A percentile compares a stretch with the other conserved stretches of the same genome.
These are phyloP conservation scores for Capsicum chinense DNA, from an alignment of 257 asterid genomes.

Conservation along the genomic window DNA sequence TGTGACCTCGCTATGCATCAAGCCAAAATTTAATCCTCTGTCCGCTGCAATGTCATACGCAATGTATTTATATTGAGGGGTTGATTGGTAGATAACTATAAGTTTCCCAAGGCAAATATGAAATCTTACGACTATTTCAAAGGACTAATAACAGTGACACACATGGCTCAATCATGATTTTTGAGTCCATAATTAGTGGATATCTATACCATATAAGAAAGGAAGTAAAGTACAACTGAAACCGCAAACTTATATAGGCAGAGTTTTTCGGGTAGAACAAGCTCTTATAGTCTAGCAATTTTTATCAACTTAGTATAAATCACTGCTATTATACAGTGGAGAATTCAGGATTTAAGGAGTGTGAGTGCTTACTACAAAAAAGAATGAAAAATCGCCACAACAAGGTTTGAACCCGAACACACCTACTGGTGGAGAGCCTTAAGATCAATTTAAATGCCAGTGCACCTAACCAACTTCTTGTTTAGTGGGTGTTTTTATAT, in stretches of 20 bases:
- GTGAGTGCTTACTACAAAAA: too few species aligned
- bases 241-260: not conserved
- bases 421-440: too few species aligned
- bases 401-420: too few species aligned
- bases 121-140: not conserved
- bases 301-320: not conserved
- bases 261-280: not conserved
- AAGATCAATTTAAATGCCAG: too few species aligned
- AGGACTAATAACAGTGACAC: not conserved
- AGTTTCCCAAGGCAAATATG: not conserved
- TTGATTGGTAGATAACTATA: not conserved
- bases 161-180: not conserved
- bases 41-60: not conserved
- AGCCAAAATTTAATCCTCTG: slow-evolving; percentile 10
- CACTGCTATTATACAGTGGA: not conserved
- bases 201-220: not conserved
- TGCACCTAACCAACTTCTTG: too few species aligned
- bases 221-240: slow-evolving; percentile 24
- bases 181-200: not conserved
- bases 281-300: not conserved
- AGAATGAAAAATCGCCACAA: too few species aligned
- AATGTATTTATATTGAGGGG: slow-evolving; percentile 22
- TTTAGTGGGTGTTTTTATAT: too few species aligned
- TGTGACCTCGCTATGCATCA: not conserved
- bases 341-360: too few species aligned